These are phyloP conservation scores for Claviceps sp. DNA, from an alignment of 2,329 filamentous ascomycete genomes.

Conservation along the genomic window DNA sequence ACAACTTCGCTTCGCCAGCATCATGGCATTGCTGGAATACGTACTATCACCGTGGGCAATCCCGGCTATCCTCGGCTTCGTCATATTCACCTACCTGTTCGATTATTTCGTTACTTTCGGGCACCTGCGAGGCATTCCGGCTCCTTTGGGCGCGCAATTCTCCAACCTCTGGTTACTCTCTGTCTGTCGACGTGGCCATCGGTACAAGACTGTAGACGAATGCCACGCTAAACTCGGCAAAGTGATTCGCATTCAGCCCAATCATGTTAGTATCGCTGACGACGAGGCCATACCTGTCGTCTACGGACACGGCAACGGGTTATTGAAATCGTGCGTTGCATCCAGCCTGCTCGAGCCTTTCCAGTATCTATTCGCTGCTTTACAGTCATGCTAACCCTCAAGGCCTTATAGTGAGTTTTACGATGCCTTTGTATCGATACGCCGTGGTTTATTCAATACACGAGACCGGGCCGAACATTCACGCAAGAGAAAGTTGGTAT, in stretches of 20 bases:
- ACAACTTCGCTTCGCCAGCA: slow-evolving; percentile 3
- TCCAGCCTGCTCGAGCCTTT: not conserved
- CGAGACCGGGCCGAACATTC: slow-evolving; percentile 69
- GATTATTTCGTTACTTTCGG: slow-evolving; percentile 44
- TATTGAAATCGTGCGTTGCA: slow-evolving; percentile 48
- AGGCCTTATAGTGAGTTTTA: slow-evolving; percentile 57
- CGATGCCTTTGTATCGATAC: slow-evolving; percentile 81
- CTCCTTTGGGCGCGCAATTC: slow-evolving; percentile 51
- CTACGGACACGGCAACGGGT: slow-evolving; percentile 70
- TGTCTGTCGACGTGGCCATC: slow-evolving; percentile 49
- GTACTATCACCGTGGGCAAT: slow-evolving; percentile 33
- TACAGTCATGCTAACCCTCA: not conserved
- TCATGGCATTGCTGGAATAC: slow-evolving; percentile 16
- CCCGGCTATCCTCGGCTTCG: slow-evolving; percentile 29
- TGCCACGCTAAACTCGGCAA: slow-evolving; percentile 64
- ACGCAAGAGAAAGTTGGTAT: slow-evolving; percentile 78
- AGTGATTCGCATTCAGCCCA: slow-evolving; percentile 71
- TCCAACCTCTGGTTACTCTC: slow-evolving; percentile 70
- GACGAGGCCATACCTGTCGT: slow-evolving; percentile 61
- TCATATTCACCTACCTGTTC: slow-evolving; percentile 42
- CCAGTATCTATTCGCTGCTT: slow-evolving; percentile 3
- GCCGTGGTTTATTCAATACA: slow-evolving; percentile 79
- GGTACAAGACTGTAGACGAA: slow-evolving; percentile 53
- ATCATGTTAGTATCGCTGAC: slow-evolving; percentile 73
- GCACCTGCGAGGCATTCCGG: slow-evolving; percentile 41